Conservation (phyloP, 495 filamentous ascomycete species). For the Aspergillus conjunctus region DNA sequence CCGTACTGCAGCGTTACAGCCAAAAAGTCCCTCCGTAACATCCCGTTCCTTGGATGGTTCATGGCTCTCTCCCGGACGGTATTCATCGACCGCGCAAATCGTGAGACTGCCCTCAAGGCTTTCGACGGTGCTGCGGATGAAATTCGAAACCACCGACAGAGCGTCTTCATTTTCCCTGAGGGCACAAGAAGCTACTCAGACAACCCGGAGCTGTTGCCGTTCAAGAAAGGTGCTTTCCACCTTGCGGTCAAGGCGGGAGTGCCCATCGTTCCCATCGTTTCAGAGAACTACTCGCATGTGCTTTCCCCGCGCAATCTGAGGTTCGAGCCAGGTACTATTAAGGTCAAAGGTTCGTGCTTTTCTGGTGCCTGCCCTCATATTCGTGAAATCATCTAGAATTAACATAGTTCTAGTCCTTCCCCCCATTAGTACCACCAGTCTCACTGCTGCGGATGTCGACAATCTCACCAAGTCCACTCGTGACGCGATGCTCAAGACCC, state of each 20-base stretch:
- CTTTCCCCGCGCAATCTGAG: conserved; percentile 67
- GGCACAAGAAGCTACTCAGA: conserved; percentile 88
- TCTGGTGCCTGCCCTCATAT: background rate
- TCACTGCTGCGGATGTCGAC: conserved; percentile 82
- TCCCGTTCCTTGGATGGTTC: conserved; percentile 96
- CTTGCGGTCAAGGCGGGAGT: conserved; percentile 92
- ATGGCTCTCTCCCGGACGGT: conserved; percentile 88
- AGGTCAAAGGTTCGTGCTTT: conserved; percentile 67
- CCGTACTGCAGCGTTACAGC: conserved; percentile 91
- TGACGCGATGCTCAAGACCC: conserved; percentile 77
- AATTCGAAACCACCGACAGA: conserved; percentile 75
- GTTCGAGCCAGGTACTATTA: conserved; percentile 77
- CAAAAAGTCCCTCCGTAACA: conserved; percentile 76
- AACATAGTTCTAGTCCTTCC: conserved; percentile 62
- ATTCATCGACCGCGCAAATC: conserved; percentile 90
- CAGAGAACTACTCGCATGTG: conserved; percentile 82
- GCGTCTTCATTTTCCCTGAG: conserved; percentile 92
- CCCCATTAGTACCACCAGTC: conserved; percentile 78
- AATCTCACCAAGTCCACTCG: conserved; percentile 68
- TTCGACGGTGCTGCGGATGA: conserved; percentile 81
- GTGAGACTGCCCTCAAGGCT: conserved; percentile 75
- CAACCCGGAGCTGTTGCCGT: conserved; percentile 77
- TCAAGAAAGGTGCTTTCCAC: conserved; percentile 99
- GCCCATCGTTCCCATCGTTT: conserved; percentile 85
- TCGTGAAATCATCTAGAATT: background rate